Base-by-base conservation (phyloP, 2,329 filamentous ascomycete species). In the Zasmidium citrigriseum region DNA sequence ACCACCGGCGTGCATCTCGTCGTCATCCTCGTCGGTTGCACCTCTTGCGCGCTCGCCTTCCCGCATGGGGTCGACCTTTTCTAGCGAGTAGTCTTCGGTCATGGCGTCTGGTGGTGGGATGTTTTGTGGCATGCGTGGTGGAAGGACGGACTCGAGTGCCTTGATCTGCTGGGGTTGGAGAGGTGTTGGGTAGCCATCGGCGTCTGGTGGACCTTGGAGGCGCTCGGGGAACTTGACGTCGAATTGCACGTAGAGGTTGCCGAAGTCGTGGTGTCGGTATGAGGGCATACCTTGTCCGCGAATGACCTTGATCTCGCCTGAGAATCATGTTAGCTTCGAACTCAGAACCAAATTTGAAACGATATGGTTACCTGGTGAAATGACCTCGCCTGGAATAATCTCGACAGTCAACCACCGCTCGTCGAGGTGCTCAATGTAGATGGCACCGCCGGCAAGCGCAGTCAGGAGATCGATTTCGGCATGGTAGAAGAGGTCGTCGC, bases 271-370 rank as follows among this genome's bases (percentile, higher is more conserved):
- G 77, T 98, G 95, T 69, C 95, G 87, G 77, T 86, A 89, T 3
- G 95, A 96, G 45, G 95, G 95, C 95, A 99, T 99, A 75, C 95
- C 95, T 79, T 99, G 95, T 65, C 92, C 93, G 66, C 91, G 90
- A 71, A 99, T 88, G 77, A 96, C 89, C 82, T 97, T 98, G 75
- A 98, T 85, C 66, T 91, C 83, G 68, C 90, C 95, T 96, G 68
- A 55, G 20, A 56, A 41, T 24, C 22, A 23, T 57, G 62, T 73
- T 70, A 69, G 56, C 51, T 46, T 48, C 14, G 3, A 25, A 14
- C 20, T 12, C 46, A 54, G 41, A 24, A 9, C 51, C 58, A 70
- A 18, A 41, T 29, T 18, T 20, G n/a, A 29, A 21, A 20, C 25
- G 14, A 21, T 23, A 23, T 56, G 79, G 88, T 77, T 88, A 96